Evolutionary conservation across 2,329 filamentous ascomycete species (phyloP).

Genomic region (Alternaria arbusti): DNA sequence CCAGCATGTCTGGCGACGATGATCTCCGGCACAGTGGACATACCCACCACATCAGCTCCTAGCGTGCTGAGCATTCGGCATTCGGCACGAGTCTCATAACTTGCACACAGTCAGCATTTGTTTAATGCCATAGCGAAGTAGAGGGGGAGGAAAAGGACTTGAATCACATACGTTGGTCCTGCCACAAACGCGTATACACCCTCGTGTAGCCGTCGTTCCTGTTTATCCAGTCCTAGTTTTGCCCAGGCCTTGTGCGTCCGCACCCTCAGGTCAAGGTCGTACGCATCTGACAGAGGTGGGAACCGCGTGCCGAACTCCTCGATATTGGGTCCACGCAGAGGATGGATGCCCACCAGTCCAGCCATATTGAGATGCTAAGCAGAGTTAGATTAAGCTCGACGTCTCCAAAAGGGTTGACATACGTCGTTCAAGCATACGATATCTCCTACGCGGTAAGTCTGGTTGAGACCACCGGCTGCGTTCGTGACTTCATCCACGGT

Average conservation of each 20-base stretch:
- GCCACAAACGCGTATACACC: constrained; percentile 71
- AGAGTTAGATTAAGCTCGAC: constrained; percentile 12
- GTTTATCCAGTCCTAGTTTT: constrained; percentile 54
- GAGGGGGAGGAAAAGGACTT: constrained; percentile 2
- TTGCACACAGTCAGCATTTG: constrained; percentile 32
- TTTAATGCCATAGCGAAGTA: background rate
- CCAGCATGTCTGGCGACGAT: constrained; percentile 69
- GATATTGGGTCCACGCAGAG: constrained; percentile 66
- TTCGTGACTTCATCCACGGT: constrained; percentile 63
- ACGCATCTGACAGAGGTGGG: constrained; percentile 69
- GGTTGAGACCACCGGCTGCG: constrained; percentile 69
- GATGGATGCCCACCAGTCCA: constrained; percentile 66
- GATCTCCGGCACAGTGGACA: constrained; percentile 74
- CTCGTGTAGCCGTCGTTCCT: constrained; percentile 63
- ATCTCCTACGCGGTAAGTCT: constrained; percentile 68
- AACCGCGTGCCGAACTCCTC: constrained; percentile 69
- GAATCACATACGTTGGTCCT: constrained; percentile 61
- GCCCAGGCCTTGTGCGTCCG: constrained; percentile 64
- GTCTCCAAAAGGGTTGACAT: constrained; percentile 25
- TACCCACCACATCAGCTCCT: constrained; percentile 72
- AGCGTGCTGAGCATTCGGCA: constrained; percentile 66
- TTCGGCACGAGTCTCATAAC: constrained; percentile 70
- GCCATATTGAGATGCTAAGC: constrained; percentile 67
- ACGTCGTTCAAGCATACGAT: constrained; percentile 71
- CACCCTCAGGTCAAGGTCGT: constrained; percentile 66